These are phyloP conservation scores for Gryganskiella cystojenkinii DNA, from an alignment of 192 early-diverging fungal genomes.

Conservation along the genomic window DNA sequence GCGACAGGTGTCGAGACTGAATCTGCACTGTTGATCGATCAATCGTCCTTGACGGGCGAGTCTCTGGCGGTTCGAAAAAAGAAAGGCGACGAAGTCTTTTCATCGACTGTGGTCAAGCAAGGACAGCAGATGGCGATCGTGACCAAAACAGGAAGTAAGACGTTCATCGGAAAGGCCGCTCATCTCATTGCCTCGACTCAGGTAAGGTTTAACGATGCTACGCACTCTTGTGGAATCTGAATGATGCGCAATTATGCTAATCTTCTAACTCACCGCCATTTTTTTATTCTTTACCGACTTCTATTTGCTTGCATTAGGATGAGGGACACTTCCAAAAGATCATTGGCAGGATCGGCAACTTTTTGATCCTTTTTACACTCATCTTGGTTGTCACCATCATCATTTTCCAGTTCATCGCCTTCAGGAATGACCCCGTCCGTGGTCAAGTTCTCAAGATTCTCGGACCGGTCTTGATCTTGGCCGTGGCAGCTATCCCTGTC, in stretches of 20 bases:
- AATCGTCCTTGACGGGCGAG: conserved; percentile 92
- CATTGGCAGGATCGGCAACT: conserved; percentile 92
- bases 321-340: conserved; percentile 96
- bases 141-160: conserved; percentile 88
- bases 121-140: conserved; percentile 92
- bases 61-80: conserved; percentile 87
- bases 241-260: background rate
- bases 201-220: conserved; percentile 10
- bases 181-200: conserved; percentile 85
- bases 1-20: conserved; percentile 75
- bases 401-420: conserved; percentile 66
- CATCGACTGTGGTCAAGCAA: conserved; percentile 91
- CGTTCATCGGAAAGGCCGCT: conserved; percentile 91
- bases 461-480: conserved; percentile 80
- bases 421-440: conserved; percentile 53
- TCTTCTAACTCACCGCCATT: background rate
- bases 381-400: conserved; percentile 80
- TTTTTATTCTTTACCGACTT: too few species aligned
- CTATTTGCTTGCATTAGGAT: conserved; percentile 54
- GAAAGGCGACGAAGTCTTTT: conserved; percentile 85
- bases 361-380: conserved; percentile 84
- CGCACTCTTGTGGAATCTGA: background rate
- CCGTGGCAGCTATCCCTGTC: conserved; percentile 92
- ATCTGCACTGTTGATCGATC: conserved; percentile 83
- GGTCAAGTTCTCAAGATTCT: conserved; percentile 72